These are phyloP conservation scores for Ophiocordyceps polyrhachis-furcata DNA, from an alignment of 2,329 filamentous ascomycete species.

Conservation along the genomic window DNA sequence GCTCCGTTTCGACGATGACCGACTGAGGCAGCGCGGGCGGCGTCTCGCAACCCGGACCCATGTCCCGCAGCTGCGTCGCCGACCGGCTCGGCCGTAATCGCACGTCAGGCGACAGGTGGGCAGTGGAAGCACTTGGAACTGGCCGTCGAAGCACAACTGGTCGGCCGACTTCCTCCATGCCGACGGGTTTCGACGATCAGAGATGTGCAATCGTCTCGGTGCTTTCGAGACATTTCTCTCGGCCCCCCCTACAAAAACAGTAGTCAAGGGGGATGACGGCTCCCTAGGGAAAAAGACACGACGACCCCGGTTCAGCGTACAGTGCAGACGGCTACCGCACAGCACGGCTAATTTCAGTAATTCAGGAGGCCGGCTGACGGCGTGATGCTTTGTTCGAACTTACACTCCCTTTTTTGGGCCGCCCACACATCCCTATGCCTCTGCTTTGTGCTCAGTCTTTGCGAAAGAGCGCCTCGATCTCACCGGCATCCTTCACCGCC, in stretches of 20 bases:
- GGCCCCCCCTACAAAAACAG: too few species aligned
- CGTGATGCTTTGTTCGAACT: background rate
- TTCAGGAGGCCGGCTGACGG: background rate
- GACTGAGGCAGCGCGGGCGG: background rate
- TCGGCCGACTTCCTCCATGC: background rate
- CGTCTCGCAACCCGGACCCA: background rate
- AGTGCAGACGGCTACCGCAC: background rate
- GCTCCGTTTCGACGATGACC: background rate
- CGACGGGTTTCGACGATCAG: background rate
- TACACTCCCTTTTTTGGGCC: background rate
- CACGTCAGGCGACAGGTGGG: background rate
- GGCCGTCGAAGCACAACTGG: background rate
- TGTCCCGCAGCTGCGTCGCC: conserved; percentile 1
- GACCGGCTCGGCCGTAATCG: conserved; percentile 5
- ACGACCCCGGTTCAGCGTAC: background rate
- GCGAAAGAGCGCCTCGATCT: conserved; percentile 28
- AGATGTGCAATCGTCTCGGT: too few species aligned
- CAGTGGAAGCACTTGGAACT: background rate
- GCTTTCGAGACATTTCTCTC: too few species aligned
- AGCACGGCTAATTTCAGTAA: background rate
- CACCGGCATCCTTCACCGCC: conserved; percentile 46
- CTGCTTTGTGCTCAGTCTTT: background rate
- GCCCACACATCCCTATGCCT: background rate
- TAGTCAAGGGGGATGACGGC: too few species aligned
- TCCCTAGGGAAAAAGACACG: background rate